Conservation (phyloP, 2,329 filamentous ascomycete genomes). For the Zasmidium cellare region DNA sequence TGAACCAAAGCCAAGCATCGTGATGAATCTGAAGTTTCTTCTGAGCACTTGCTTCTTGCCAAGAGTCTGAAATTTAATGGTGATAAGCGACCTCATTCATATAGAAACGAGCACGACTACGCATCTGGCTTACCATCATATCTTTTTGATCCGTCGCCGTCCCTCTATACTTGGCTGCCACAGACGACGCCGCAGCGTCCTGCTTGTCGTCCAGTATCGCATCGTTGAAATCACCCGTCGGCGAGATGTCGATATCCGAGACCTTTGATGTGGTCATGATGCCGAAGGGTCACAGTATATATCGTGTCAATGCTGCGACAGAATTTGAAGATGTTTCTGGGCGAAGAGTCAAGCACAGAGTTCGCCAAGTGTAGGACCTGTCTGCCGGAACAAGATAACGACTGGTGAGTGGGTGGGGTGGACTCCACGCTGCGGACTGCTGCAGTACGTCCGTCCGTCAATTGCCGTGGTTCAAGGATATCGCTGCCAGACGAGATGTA, state of each 20-base stretch:
- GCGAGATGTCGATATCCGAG: slow-evolving; percentile 5
- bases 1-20: slow-evolving; percentile 23
- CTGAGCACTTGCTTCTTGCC: slow-evolving; percentile 1
- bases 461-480: neutral
- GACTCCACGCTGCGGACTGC: neutral
- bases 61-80: neutral
- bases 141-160: slow-evolving; percentile 4
- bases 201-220: slow-evolving; percentile 11
- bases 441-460: neutral
- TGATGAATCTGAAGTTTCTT: slow-evolving; percentile 1
- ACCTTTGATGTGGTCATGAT: neutral
- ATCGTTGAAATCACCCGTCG: slow-evolving; percentile 7
- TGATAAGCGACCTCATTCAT: neutral
- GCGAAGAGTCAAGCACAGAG: neutral
- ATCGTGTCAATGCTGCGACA: neutral
- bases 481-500: neutral
- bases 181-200: neutral
- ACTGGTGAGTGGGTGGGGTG: neutral
- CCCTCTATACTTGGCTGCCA: slow-evolving; percentile 1
- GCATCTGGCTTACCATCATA: neutral
- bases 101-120: neutral
- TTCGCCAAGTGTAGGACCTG: neutral
- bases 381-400: neutral
- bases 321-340: neutral
- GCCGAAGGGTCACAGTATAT: neutral